Percentiles rank a stretch among this genome's conserved stretches.
Evolutionary conservation across 306 rosid genomes (phyloP).

Genomic region (Corylus americana): DNA sequence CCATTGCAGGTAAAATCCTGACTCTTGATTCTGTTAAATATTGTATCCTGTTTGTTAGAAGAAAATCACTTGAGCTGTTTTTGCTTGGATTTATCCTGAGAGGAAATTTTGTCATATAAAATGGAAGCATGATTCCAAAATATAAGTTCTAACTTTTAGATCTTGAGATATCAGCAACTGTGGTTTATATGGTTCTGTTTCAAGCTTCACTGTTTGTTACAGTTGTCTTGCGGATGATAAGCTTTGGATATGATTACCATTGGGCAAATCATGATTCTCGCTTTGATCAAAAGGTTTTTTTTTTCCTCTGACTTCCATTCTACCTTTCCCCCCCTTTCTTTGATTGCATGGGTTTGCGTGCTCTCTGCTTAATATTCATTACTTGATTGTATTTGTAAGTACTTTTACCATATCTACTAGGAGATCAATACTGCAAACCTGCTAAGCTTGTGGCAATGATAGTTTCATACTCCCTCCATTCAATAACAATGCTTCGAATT

Average conservation of each 20-base stretch:
- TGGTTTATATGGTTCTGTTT: conserved; percentile 18
- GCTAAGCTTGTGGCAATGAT: conserved; percentile 25
- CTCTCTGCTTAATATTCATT: background rate
- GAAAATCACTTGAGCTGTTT: background rate
- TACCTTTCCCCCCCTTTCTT: conserved; percentile 7
- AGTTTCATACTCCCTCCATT: conserved; percentile 12
- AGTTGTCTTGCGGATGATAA: conserved; percentile 96
- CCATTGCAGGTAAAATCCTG: background rate
- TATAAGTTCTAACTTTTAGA: background rate
- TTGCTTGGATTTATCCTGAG: background rate
- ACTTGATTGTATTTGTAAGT: background rate
- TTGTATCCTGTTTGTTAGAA: background rate
- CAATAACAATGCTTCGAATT: background rate
- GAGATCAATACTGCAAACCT: background rate
- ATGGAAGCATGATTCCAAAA: conserved; percentile 3
- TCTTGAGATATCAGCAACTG: background rate
- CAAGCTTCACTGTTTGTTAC: conserved; percentile 42
- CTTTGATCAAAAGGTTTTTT: conserved; percentile 67
- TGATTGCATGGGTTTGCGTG: background rate
- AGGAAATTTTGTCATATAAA: background rate
- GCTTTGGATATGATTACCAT: conserved; percentile 90
- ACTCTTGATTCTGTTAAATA: background rate
- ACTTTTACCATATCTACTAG: background rate
- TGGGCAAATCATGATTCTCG: conserved; percentile 68
- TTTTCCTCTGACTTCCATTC: conserved; percentile 17